A percentile compares a stretch with the other conserved stretches of the same genome.
Evolutionary conservation across 805 yeast species (phyloP).

Genomic region (Saccharomycopsis amapae): DNA sequence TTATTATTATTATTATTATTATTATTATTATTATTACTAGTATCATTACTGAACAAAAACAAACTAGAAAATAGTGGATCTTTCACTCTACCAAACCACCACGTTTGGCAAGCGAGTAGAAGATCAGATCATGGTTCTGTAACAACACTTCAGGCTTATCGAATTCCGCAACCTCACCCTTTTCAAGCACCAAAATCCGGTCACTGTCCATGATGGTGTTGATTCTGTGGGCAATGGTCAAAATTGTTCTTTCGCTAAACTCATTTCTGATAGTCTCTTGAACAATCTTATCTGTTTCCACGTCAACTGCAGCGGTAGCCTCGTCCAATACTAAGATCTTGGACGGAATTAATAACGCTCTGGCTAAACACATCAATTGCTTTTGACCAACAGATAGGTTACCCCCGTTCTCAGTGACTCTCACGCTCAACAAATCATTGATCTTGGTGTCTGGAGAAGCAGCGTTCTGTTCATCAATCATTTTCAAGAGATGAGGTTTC

Average conservation of each 20-base stretch:
- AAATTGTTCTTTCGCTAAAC: slow-evolving; percentile 67
- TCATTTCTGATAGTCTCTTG: slow-evolving; percentile 74
- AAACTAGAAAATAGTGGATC: too few relatives aligned
- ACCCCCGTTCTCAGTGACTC: slow-evolving; percentile 59
- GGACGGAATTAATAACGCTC: slow-evolving; percentile 62
- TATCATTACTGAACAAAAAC: too few relatives aligned
- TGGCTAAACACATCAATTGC: slow-evolving; percentile 73
- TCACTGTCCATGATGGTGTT: slow-evolving; percentile 81
- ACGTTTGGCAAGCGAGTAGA: slow-evolving; percentile 73
- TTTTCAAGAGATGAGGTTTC: slow-evolving; percentile 50
- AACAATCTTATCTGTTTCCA: slow-evolving; percentile 69
- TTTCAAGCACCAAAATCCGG: slow-evolving; percentile 65
- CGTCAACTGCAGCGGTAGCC: slow-evolving; percentile 87
- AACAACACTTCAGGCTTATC: slow-evolving; percentile 65
- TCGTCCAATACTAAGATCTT: slow-evolving; percentile 70
- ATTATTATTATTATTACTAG: too few relatives aligned
- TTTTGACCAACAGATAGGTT: slow-evolving; percentile 74
- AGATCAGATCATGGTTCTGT: slow-evolving; percentile 57
- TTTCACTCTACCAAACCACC: slow-evolving; percentile 50
- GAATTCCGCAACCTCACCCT: slow-evolving; percentile 70
- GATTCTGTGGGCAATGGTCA: slow-evolving; percentile 80
- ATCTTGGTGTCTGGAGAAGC: slow-evolving; percentile 26
- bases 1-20: too few relatives aligned
- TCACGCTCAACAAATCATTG: slow-evolving; percentile 34
- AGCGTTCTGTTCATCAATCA: slow-evolving; percentile 43